Percentiles rank a stretch among this genome's conserved stretches.
Evolutionary conservation across 495 filamentous ascomycete genomes (phyloP).

Genomic region (Xylaria curta): DNA sequence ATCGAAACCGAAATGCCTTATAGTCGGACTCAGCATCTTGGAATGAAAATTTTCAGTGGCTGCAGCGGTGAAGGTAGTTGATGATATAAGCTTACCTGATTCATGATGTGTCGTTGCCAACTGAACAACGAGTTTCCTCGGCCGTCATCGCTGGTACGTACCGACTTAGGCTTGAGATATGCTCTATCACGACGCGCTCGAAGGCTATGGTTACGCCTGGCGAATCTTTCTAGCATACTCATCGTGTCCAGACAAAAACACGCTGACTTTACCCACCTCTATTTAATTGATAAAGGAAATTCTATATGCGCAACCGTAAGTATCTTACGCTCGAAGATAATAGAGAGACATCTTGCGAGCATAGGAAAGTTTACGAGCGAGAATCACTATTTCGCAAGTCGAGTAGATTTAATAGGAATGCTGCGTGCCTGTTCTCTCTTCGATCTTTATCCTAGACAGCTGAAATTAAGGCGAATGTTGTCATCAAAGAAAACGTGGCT

Average conservation of each 20-base stretch:
- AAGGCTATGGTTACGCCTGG: constrained; percentile 31
- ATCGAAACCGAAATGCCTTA: constrained; percentile 35
- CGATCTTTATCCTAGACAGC: neutral
- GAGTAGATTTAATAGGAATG: constrained; percentile 6
- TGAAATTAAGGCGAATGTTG: neutral
- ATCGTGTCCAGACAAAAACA: constrained; percentile 2
- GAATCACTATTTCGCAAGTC: neutral
- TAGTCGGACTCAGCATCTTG: constrained; percentile 36
- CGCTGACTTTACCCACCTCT: neutral
- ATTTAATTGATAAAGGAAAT: neutral
- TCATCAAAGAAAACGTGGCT: constrained; percentile 8
- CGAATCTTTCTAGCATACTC: constrained; percentile 37
- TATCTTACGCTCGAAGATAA: neutral
- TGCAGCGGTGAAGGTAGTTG: constrained; percentile 2
- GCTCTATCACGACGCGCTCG: constrained; percentile 28
- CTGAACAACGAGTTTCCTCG: constrained; percentile 27
- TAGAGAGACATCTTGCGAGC: neutral
- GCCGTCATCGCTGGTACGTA: constrained; percentile 28
- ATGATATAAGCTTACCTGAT: constrained; percentile 34
- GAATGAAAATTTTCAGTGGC: constrained; percentile 9
- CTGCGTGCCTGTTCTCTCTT: neutral
- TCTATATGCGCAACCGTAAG: neutral
- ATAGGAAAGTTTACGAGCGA: neutral
- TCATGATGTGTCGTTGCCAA: constrained; percentile 33
- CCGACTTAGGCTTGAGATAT: constrained; percentile 31